Evolutionary conservation across 768 basidiomycete species (phyloP), one percentile per base, ranked within the genome.

Genomic region (Lactifluus hygrophoroides): DNA sequence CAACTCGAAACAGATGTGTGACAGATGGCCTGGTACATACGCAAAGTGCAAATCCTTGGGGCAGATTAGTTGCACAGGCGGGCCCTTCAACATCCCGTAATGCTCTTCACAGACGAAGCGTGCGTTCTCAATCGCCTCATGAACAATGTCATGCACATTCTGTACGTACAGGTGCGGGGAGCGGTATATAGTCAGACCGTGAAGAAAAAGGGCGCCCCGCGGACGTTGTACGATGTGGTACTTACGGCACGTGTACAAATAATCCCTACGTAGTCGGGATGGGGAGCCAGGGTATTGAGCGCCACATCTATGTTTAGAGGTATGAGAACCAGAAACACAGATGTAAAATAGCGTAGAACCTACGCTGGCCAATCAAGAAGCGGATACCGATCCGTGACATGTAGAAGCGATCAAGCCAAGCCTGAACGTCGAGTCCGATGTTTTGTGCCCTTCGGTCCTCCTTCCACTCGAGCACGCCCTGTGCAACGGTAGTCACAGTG

Each of bases 101-200:
- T 97, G 94, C 67, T 97, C 94, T 73, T 96, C 94, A 74, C 94
- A 96, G 25, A 90, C 88, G 68, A 85, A 90, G 17, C 88, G 84
- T 6, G 96, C 94, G 71, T 99, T 98, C 71, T 99, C 95, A 65
- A 98, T 97, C 0, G 95, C 90, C 76, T 99, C 96, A 67, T 91
- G 88, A n/a, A 95, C 86, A 62, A 97, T 96, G 68, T 98, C 94
- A 66, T 94, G 93, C 0, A 99, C 86, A 70, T 94, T 97, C 83
- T 90, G 66, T 35, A 51, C 6, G 30, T 13, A 43, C 37, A 21
- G 42, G 62, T 38, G 49, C 54, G 28, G 40, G 62, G 49, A 54
- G 37, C 17, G 35, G 35, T 35, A 13, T 11, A 42, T 10, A 32
- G 28, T 47, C n/a, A 46, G 50, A 45, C 43, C 9, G 6, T 44